These are phyloP conservation scores for Strobilomyces confusus DNA, from an alignment of 768 basidiomycete species.

Conservation along the genomic window DNA sequence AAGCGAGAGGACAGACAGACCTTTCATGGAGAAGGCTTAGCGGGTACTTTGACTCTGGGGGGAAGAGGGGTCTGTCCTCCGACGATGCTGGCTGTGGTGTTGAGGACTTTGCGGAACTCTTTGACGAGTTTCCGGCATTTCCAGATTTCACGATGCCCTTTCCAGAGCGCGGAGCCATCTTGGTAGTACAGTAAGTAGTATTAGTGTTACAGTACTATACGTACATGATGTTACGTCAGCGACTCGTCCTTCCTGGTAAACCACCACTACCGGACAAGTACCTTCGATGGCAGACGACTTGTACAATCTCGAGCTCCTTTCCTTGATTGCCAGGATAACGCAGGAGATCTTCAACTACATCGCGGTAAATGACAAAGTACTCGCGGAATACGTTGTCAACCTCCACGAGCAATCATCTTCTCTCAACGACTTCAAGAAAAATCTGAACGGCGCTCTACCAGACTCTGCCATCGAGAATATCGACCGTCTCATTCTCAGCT, in stretches of 20 bases:
- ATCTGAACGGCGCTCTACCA: slow-evolving; percentile 78
- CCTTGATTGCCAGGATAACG: slow-evolving; percentile 85
- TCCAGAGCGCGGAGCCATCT: slow-evolving; percentile 50
- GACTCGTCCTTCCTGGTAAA: neutral
- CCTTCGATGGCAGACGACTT: slow-evolving; percentile 69
- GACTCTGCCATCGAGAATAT: slow-evolving; percentile 90
- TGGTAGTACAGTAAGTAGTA: neutral
- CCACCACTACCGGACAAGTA: neutral
- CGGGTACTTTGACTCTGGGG: slow-evolving; percentile 82
- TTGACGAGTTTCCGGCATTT: slow-evolving; percentile 85
- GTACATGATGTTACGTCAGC: slow-evolving; percentile 22
- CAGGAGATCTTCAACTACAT: slow-evolving; percentile 91
- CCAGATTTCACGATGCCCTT: slow-evolving; percentile 84
- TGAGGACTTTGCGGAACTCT: slow-evolving; percentile 31
- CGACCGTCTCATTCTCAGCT: slow-evolving; percentile 88
- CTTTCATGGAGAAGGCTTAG: slow-evolving; percentile 77
- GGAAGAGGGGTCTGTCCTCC: slow-evolving; percentile 65
- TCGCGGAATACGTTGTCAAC: slow-evolving; percentile 92
- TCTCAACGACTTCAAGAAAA: slow-evolving; percentile 74
- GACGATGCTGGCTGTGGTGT: slow-evolving; percentile 14
- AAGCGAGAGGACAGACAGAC: slow-evolving; percentile 28
- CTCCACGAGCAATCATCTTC: slow-evolving; percentile 83
- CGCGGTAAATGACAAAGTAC: slow-evolving; percentile 82
- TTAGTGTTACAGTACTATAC: no score
- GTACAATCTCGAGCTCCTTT: slow-evolving; percentile 90